Conservation (phyloP, 495 filamentous ascomycete genomes). For the Chaetomium tenue region DNA sequence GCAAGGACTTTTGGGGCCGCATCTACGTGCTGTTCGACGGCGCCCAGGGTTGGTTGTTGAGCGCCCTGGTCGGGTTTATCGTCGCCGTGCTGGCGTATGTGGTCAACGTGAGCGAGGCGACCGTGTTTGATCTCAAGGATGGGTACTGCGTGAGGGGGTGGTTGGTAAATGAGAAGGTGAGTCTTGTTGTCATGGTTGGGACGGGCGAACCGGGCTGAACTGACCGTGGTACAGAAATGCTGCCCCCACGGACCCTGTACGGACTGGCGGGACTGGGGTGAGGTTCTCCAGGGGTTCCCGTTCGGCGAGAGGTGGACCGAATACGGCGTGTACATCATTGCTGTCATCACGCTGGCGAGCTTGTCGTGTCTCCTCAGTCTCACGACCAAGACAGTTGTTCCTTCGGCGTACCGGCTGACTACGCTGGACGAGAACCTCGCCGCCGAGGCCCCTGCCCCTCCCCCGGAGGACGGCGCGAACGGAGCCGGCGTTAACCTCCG, state of each 20-base stretch:
- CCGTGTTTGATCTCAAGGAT: slow-evolving; percentile 84
- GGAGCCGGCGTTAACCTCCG: slow-evolving; percentile 43
- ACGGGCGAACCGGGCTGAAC: slow-evolving; percentile 21
- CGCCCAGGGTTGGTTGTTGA: slow-evolving; percentile 91
- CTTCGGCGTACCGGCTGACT: slow-evolving; percentile 77
- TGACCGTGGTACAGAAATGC: slow-evolving; percentile 52
- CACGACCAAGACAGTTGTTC: slow-evolving; percentile 85
- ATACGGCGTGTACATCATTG: slow-evolving; percentile 67
- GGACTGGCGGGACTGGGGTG: slow-evolving; percentile 75
- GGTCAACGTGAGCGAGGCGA: slow-evolving; percentile 80
- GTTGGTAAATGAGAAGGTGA: slow-evolving; percentile 66
- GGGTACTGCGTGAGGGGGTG: slow-evolving; percentile 76
- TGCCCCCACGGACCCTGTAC: slow-evolving; percentile 68
- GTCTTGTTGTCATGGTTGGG: no score
- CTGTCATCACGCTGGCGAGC: slow-evolving; percentile 69
- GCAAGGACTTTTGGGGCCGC: slow-evolving; percentile 82
- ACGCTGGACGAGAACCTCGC: slow-evolving; percentile 79
- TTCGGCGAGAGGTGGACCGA: slow-evolving; percentile 65
- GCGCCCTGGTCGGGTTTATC: slow-evolving; percentile 84
- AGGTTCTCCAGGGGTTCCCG: slow-evolving; percentile 54
- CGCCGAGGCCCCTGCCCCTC: slow-evolving; percentile 45
- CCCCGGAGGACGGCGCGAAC: slow-evolving; percentile 39
- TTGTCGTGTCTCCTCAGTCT: slow-evolving; percentile 77
- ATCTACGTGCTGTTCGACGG: slow-evolving; percentile 77
- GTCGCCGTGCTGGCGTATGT: slow-evolving; percentile 85